Evolutionary conservation across 192 early-diverging fungal genomes (phyloP).

Genomic region (Podila epicladia): DNA sequence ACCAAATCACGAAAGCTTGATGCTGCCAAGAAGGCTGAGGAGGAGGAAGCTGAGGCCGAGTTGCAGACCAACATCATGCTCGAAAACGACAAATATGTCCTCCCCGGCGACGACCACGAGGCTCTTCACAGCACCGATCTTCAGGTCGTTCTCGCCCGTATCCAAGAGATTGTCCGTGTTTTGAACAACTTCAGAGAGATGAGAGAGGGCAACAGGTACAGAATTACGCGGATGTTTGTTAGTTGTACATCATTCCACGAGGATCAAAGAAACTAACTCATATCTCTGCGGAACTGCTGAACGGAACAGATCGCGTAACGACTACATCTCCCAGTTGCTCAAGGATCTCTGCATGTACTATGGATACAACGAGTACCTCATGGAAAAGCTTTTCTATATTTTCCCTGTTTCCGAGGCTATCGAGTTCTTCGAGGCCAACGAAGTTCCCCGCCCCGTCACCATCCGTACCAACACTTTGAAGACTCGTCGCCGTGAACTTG

Average conservation of each 20-base stretch:
- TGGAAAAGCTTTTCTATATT: conserved; percentile 91
- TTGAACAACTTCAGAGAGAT: conserved; percentile 91
- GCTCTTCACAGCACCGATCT: conserved; percentile 73
- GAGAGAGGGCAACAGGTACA: conserved; percentile 72
- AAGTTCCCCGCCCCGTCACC: conserved; percentile 93
- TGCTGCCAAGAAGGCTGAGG: conserved; percentile 71
- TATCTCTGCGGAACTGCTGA: no score
- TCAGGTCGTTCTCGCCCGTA: conserved; percentile 81
- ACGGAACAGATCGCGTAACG: conserved; percentile 68
- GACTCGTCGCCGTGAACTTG: conserved; percentile 93
- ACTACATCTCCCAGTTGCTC: conserved; percentile 88
- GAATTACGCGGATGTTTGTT: no score
- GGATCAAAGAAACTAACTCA: no score
- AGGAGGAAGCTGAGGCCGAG: conserved; percentile 74
- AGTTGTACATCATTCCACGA: no score
- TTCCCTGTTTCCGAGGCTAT: conserved; percentile 92
- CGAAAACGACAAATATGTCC: conserved; percentile 72
- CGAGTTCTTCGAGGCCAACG: conserved; percentile 99
- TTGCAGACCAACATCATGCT: conserved; percentile 78
- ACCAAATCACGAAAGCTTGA: conserved; percentile 74
- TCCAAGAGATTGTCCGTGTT: conserved; percentile 90
- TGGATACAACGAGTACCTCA: conserved; percentile 92
- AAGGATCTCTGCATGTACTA: conserved; percentile 95
- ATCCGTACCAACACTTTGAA: conserved; percentile 97
- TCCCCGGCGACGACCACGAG: conserved; percentile 71